A percentile compares a stretch with the other conserved stretches of the same genome.
Conservation (phyloP, 2,329 filamentous ascomycete species). For the Fusarium liriodendri region DNA sequence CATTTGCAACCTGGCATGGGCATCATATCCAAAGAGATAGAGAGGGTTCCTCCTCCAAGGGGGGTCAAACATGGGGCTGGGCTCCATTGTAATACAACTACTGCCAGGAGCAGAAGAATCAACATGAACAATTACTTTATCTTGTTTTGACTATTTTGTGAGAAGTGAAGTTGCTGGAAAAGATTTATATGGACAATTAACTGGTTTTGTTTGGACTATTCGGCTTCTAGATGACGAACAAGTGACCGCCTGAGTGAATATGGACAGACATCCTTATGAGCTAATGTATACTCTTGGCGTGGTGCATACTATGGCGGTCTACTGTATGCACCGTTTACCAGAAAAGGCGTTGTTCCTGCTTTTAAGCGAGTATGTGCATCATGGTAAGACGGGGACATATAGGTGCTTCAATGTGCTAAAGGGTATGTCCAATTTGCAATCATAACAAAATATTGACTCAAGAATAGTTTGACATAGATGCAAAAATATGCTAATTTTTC, state of each 20-base stretch:
- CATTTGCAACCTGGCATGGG: slow-evolving; percentile 21
- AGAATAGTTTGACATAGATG: neutral
- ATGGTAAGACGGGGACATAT: neutral
- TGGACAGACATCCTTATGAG: neutral
- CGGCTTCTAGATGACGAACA: neutral
- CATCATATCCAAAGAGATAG: slow-evolving; percentile 28
- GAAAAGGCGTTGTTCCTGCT: neutral
- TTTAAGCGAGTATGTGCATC: neutral
- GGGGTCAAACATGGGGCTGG: slow-evolving; percentile 35
- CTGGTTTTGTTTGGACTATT: neutral
- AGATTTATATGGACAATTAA: neutral
- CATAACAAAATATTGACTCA: neutral
- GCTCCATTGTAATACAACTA: slow-evolving; percentile 34
- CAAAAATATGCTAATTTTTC: neutral
- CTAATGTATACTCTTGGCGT: neutral
- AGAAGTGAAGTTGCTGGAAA: neutral
- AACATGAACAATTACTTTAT: slow-evolving; percentile 1
- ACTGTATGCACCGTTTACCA: neutral
- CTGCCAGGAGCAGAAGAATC: slow-evolving; percentile 44
- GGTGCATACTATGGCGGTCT: neutral
- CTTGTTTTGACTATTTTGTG: neutral
- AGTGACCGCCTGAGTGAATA: no score
- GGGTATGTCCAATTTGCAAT: neutral
- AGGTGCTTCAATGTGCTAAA: neutral
- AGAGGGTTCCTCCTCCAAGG: slow-evolving; percentile 12